Evolutionary conservation across 345 rosid species (phyloP).

Genomic region (Aquilaria malaccensis): DNA sequence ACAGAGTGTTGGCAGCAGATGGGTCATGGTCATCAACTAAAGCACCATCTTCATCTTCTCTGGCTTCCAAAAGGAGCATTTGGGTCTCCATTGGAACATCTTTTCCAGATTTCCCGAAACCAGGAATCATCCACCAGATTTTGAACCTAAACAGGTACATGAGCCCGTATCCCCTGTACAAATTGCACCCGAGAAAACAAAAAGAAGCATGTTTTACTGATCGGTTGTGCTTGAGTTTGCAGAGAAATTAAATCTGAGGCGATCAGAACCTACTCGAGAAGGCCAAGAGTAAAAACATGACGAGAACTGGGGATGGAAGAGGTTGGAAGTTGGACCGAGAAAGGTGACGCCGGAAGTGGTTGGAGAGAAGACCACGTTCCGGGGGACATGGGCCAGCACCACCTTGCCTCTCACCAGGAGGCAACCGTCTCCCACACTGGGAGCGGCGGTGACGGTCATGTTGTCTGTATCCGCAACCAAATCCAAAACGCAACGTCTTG

Average conservation of each 20-base stretch:
- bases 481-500: too few relatives aligned
- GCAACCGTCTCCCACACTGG: constrained; percentile 28
- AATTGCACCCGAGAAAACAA: not conserved
- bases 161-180: constrained; percentile 39
- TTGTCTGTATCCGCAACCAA: too few relatives aligned
- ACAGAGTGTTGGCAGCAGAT: constrained; percentile 15
- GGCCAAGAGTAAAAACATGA: constrained; percentile 59
- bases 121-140: constrained; percentile 75
- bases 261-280: constrained; percentile 34
- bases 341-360: constrained; percentile 32
- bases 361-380: constrained; percentile 30
- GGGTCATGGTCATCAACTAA: constrained; percentile 11
- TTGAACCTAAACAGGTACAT: constrained; percentile 44
- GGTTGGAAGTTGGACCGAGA: constrained; percentile 35
- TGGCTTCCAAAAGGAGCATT: constrained; percentile 45
- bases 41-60: constrained; percentile 24
- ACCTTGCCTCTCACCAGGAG: constrained; percentile 38
- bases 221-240: too few relatives aligned
- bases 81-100: constrained; percentile 58
- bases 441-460: constrained; percentile 31
- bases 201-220: too few relatives aligned
- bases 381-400: constrained; percentile 27
- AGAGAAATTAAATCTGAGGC: too few relatives aligned
- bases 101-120: constrained; percentile 35
- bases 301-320: constrained; percentile 26